Evolutionary conservation across 306 rosid species (phyloP), one percentile per base, ranked within the genome.

Genomic region (Vicia sativa): DNA sequence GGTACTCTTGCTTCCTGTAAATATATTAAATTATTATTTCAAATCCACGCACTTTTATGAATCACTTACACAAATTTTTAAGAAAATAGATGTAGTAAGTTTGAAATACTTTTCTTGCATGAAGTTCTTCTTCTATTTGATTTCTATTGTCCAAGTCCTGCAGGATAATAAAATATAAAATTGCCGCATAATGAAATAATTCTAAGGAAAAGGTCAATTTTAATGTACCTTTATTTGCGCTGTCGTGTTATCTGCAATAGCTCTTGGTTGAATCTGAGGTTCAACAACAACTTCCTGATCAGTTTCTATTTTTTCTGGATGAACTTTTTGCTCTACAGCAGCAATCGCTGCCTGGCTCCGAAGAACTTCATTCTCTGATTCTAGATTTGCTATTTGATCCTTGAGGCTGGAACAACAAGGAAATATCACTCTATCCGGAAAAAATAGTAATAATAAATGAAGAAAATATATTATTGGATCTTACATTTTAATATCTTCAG

Each of bases 401-500:
- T 84, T 86, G 70, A 91, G 90, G 72, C 97, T 91, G 83, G 58
- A 68, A 34, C 8, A 34, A 7, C 9, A 5, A 1, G 9, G 38
- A 34, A 34, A 34, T 7, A 34, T 34, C 38, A 34, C 38, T 1
- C 38, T 34, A 34, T 2, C 38, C 38, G 38, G 1, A 34, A 34
- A 34, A 34, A 34, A 34, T 34, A 34, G 26, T 34, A 28, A 26
- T 56, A 31, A 57, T 15, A 34, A 29, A 39, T 46, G 21, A 46
- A 29, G 25, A 29, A 43, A 52, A 68, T 70, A 34, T 5, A 37
- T 57, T 65, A 18, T 23, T 65, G 34, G 10, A 31, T 62, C 89
- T 79, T 78, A 91, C 96, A 42, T 71, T 81, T 62, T 83, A 39
- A 86, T 62, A 74, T 88, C 97, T 78, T 91, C 92, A 10, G 86